Percentiles rank a stretch among this genome's conserved stretches.
Evolutionary conservation across 106 monocot species (phyloP).

Genomic region (Platanthera guangdongensis): DNA sequence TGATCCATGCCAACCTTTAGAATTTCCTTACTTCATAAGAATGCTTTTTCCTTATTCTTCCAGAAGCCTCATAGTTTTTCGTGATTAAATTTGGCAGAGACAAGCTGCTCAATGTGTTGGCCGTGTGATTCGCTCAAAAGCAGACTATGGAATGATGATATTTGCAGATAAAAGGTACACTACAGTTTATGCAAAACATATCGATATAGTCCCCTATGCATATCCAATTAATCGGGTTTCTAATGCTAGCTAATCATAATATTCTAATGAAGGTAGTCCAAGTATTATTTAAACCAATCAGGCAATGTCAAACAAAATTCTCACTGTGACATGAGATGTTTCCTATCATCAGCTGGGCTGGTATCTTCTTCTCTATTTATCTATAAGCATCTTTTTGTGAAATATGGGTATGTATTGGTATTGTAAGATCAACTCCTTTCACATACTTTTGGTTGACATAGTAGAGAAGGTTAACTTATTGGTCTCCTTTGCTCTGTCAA

Average conservation of each 20-base stretch:
- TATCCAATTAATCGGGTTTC: neutral
- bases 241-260: neutral
- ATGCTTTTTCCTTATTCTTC: neutral
- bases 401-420: neutral
- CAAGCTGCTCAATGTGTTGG: constrained; percentile 99
- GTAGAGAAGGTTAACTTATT: too few relatives aligned
- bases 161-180: constrained; percentile 98
- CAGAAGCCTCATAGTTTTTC: neutral
- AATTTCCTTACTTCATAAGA: neutral
- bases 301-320: neutral
- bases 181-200: neutral
- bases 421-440: too few relatives aligned
- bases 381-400: too few relatives aligned
- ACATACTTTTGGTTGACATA: too few relatives aligned
- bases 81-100: constrained; percentile 38
- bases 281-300: neutral
- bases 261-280: neutral
- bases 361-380: neutral
- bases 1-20: neutral
- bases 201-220: too few relatives aligned
- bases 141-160: constrained; percentile 99
- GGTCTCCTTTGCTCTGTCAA: too few relatives aligned
- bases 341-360: neutral
- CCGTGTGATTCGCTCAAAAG: constrained; percentile 95
- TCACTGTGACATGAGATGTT: neutral